Evolutionary conservation across 805 yeast genomes (phyloP).

Genomic region (Zygosaccharomyces bailii): DNA sequence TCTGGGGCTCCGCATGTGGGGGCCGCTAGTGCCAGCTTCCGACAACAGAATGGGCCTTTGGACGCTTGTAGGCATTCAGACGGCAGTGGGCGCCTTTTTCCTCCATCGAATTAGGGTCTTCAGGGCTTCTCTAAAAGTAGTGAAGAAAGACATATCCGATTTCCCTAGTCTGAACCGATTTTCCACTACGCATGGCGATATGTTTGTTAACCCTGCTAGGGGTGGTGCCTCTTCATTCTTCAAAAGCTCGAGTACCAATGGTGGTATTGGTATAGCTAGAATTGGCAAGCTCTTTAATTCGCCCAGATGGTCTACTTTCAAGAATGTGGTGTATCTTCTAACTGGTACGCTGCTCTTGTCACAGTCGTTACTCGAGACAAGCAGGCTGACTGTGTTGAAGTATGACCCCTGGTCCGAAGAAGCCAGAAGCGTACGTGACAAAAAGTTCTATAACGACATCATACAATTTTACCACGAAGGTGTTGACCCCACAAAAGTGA

Average conservation of each 20-base stretch:
- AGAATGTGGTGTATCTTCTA: slow-evolving; percentile 34
- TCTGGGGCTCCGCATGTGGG: slow-evolving; percentile 59
- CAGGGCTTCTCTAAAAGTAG: slow-evolving; percentile 13
- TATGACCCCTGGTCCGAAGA: slow-evolving; percentile 75
- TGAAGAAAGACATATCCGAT: slow-evolving; percentile 32
- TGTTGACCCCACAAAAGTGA: slow-evolving; percentile 35
- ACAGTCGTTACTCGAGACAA: slow-evolving; percentile 53
- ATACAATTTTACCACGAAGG: slow-evolving; percentile 35
- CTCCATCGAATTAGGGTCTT: slow-evolving; percentile 23
- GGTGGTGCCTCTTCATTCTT: slow-evolving; percentile 26
- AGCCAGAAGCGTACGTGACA: slow-evolving; percentile 50
- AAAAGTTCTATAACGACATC: slow-evolving; percentile 37
- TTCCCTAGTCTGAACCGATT: slow-evolving; percentile 36
- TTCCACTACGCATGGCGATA: slow-evolving; percentile 30
- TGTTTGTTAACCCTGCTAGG: slow-evolving; percentile 16
- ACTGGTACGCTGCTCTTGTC: slow-evolving; percentile 49
- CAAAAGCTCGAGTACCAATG: slow-evolving; percentile 16
- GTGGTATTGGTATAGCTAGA: slow-evolving; percentile 12
- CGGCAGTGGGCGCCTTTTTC: slow-evolving; percentile 43
- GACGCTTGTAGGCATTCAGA: slow-evolving; percentile 50
- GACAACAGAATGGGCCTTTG: slow-evolving; percentile 57
- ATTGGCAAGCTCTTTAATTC: slow-evolving; percentile 21
- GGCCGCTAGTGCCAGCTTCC: slow-evolving; percentile 71
- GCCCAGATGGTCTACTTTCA: slow-evolving; percentile 29
- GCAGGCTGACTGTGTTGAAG: slow-evolving; percentile 43